Conservation (phyloP, 2,329 filamentous ascomycete genomes). For the Ascochyta pisi region DNA sequence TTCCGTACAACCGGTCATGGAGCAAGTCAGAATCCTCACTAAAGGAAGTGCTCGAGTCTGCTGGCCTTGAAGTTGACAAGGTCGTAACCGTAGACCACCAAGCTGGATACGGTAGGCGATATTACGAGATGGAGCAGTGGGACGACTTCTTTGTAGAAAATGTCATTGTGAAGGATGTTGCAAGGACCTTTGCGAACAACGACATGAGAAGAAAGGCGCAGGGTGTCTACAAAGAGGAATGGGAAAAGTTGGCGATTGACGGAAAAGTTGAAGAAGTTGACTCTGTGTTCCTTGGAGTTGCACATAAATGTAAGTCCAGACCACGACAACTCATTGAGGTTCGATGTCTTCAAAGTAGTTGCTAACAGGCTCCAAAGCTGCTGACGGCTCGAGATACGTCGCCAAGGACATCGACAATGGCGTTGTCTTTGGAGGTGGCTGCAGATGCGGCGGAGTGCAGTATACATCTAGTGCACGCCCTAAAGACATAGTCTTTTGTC, state of each 20-base stretch:
- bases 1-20: conserved; percentile 49
- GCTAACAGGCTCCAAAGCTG: conserved; percentile 26
- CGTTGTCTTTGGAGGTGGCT: conserved; percentile 50
- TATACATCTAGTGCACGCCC: conserved; percentile 51
- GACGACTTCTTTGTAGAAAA: conserved; percentile 48
- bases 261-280: conserved; percentile 50
- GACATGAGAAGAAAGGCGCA: conserved; percentile 45
- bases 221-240: conserved; percentile 46
- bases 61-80: conserved; percentile 46
- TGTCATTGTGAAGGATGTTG: conserved; percentile 35
- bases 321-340: neutral
- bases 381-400: conserved; percentile 33
- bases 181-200: conserved; percentile 37
- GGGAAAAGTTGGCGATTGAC: conserved; percentile 46
- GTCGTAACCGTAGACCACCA: conserved; percentile 44
- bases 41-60: conserved; percentile 39
- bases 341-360: neutral
- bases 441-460: conserved; percentile 53
- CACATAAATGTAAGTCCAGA: conserved; percentile 36
- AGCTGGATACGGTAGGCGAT: conserved; percentile 38
- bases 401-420: conserved; percentile 17
- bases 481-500: conserved; percentile 50
- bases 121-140: conserved; percentile 38
- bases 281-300: conserved; percentile 49
- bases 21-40: conserved; percentile 44